phyloP scores from a whole-genome alignment of 768 basidiomycete genomes.

The Boletus edulis region DNA sequence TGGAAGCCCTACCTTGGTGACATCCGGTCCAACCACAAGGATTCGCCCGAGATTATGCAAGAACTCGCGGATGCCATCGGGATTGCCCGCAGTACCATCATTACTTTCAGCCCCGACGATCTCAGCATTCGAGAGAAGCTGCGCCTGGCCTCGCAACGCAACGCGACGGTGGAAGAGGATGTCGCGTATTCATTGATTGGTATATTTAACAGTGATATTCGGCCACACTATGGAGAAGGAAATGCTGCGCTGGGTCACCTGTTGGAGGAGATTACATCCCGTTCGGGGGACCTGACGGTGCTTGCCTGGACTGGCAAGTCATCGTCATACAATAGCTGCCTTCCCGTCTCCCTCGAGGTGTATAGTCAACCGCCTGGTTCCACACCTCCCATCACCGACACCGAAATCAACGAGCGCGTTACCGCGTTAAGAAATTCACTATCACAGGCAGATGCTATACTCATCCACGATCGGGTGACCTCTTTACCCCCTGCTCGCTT shows the following conservation, averaged over 20 bases:
- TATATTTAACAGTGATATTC: constrained; percentile 8
- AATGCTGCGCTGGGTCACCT: constrained; percentile 8
- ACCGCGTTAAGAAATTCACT: background rate
- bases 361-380: background rate
- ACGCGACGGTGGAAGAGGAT: constrained; percentile 6
- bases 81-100: background rate
- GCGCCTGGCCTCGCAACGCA: constrained; percentile 9
- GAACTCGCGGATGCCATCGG: constrained; percentile 5
- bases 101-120: background rate
- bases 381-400: background rate
- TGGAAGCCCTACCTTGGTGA: constrained; percentile 14
- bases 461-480: background rate
- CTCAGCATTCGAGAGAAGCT: constrained; percentile 9
- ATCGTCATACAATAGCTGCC: constrained; percentile 13
- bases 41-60: constrained; percentile 6
- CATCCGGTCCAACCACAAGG: constrained; percentile 4
- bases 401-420: background rate
- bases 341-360: background rate
- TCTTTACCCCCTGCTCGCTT: background rate
- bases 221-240: constrained; percentile 8
- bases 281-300: constrained; percentile 5
- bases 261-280: constrained; percentile 8
- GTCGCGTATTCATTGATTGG: constrained; percentile 9
- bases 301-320: constrained; percentile 12
- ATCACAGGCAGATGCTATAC: background rate